phyloP scores from a whole-genome alignment of 2,329 filamentous ascomycete genomes.

The Curvularia sp. region DNA sequence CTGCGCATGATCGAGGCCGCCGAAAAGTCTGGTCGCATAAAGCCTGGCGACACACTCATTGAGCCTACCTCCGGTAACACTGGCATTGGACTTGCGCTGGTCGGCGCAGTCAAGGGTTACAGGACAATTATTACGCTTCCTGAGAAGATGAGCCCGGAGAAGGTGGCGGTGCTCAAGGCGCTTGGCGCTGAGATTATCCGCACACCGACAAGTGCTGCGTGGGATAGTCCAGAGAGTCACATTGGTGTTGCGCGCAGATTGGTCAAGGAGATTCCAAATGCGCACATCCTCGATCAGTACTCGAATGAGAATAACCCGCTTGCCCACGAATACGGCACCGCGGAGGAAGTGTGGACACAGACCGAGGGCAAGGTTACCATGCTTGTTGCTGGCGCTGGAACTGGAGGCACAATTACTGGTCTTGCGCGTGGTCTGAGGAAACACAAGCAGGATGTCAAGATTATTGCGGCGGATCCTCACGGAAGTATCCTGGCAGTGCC shows the following conservation, averaged over 20 bases:
- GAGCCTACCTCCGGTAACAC: constrained; percentile 98
- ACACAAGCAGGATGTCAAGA: constrained; percentile 83
- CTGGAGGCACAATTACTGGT: constrained; percentile 93
- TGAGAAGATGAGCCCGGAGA: constrained; percentile 99
- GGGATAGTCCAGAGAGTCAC: constrained; percentile 92
- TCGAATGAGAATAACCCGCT: constrained; percentile 88
- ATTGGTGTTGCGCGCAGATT: constrained; percentile 91
- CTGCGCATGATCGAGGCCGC: constrained; percentile 97
- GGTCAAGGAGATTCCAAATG: constrained; percentile 94
- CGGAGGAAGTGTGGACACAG: constrained; percentile 95
- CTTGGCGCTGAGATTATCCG: constrained; percentile 97
- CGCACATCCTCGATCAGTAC: constrained; percentile 97
- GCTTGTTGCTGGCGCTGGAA: constrained; percentile 90
- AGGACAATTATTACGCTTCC: constrained; percentile 98
- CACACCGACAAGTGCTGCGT: constrained; percentile 94
- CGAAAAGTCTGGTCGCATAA: constrained; percentile 89
- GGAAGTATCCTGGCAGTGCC: constrained; percentile 91
- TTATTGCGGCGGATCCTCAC: constrained; percentile 90
- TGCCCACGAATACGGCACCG: constrained; percentile 92
- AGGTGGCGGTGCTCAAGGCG: constrained; percentile 91
- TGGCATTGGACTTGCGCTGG: constrained; percentile 92
- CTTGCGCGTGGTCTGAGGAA: constrained; percentile 84
- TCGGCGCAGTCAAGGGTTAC: constrained; percentile 95
- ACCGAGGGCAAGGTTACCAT: constrained; percentile 82
- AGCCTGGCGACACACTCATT: constrained; percentile 95